These are phyloP conservation scores for Pseudozyma flocculosa DNA, from an alignment of 1,284 basidiomycete genomes.

Conservation along the genomic window DNA sequence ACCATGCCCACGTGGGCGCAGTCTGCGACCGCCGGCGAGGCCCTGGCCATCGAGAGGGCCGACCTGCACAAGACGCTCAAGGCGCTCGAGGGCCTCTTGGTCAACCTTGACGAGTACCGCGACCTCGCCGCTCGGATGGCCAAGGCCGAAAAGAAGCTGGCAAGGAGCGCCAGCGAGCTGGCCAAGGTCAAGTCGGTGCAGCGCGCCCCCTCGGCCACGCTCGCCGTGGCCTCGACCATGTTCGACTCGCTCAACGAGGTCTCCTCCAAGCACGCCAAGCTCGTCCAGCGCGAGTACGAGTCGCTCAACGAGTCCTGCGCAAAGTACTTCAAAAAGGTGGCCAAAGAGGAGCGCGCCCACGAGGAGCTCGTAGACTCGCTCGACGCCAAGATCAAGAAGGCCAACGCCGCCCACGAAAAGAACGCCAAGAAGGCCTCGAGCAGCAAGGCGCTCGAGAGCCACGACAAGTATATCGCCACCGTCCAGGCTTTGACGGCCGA, in stretches of 20 bases:
- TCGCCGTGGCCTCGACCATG: slow-evolving; percentile 36
- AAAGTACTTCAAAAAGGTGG: slow-evolving; percentile 55
- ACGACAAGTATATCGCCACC: slow-evolving; percentile 53
- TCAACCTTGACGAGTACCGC: slow-evolving; percentile 54
- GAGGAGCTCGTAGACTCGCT: slow-evolving; percentile 48
- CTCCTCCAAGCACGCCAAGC: slow-evolving; percentile 45
- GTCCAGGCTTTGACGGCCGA: slow-evolving; percentile 45
- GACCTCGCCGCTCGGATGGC: slow-evolving; percentile 43
- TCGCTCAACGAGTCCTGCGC: slow-evolving; percentile 52
- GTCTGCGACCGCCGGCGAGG: neutral
- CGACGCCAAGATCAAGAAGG: slow-evolving; percentile 56
- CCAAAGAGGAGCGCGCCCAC: slow-evolving; percentile 54
- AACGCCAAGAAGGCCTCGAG: slow-evolving; percentile 35
- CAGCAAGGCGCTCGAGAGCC: slow-evolving; percentile 41
- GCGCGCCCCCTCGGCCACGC: slow-evolving; percentile 43
- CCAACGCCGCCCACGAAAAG: slow-evolving; percentile 52
- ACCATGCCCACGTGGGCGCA: neutral
- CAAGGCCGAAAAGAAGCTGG: slow-evolving; percentile 52
- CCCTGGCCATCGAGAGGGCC: slow-evolving; percentile 36
- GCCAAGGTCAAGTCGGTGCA: slow-evolving; percentile 43
- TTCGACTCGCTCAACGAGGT: slow-evolving; percentile 49
- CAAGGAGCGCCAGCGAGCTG: slow-evolving; percentile 43
- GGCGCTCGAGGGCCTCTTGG: slow-evolving; percentile 48
- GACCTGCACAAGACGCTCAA: slow-evolving; percentile 55
- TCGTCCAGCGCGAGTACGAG: slow-evolving; percentile 54